Evolutionary conservation across 176 grass and related monocot genomes (phyloP), one percentile per base, ranked within the genome.

Genomic region (Melocanna baccifera): DNA sequence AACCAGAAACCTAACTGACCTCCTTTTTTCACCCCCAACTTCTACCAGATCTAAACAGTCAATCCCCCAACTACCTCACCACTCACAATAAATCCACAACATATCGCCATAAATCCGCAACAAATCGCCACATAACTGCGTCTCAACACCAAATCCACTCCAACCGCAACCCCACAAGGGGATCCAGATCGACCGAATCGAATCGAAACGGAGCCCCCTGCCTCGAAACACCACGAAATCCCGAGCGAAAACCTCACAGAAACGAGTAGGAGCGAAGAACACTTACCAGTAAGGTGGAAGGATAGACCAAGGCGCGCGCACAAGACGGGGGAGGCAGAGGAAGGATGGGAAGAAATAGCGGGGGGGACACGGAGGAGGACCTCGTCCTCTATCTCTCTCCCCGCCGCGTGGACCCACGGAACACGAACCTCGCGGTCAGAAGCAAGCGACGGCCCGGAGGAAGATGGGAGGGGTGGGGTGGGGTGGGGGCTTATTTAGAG

Each of bases 1-100:
- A 16, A 86, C 66, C 48, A 84, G 4, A 50, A 67, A 70, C 79
- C 87, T 64, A 82, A 32, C 73, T 59, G 12, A 45, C 58, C 68
- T 55, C 25, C 37, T 62, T 12, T 73, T 37, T 15, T 34, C 36
- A 7, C 2, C 2, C n/a, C n/a, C 51, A 14, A 71, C 72, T 57
- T 90, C 74, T 34, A 75, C 68, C 62, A 87, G 84, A 90, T 90
- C 84, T 90, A 61, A 30, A 80, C 30, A 40, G 68, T 87, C 58
- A 79, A 78, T 26, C 2, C 4, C 40, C 42, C 51, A 84, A 78
- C 80, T 0, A 84, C 58, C 68, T 13, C 45, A 79, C 46, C 47
- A 19, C 51, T 50, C 51, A 30, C 30, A 40, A 4, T 18, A 79
- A 65, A 79, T 26, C 59, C 81, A 28, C 61, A 40, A 4, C 26